Evolutionary conservation across 1,139 yeast genomes (phyloP), one percentile per base, ranked within the genome.

Genomic region (Hansenula sp.): DNA sequence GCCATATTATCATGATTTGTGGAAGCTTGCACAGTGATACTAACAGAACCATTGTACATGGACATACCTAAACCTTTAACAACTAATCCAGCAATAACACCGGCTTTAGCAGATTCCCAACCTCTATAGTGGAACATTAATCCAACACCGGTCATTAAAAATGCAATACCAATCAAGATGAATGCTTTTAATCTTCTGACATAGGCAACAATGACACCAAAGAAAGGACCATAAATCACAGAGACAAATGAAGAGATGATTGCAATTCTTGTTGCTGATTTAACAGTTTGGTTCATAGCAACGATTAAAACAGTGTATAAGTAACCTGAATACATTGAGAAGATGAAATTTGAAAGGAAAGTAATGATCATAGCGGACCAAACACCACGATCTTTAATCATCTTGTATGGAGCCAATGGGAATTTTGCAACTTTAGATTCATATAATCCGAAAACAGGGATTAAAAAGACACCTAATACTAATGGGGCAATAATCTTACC

Each of bases 1-100:
- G 85, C 84, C 79, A 81, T 76, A 61, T 78, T 68, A 58, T 80
- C 83, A 59, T 80, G 86, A 46, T 75, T 73, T 24, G 84, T 77
- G 45, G 76, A 74, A 2, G 87, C 65, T 55, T 81, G 82, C 49
- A 83, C 74, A 15, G 87, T 77, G 5, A 80, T 84, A 55, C 78
- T 85, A 16, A 81, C 73, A 28, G 87, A 77, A 58, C 81, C 82
- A 18, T 87, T 78, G 67, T 81, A 81, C 61, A 84, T 72, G 9
- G 87, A 85, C 40, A 87, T 84, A 54, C 89, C 88, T 43, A 84
- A 68, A 62, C 91, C 93, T 67, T 83, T 69, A 31, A 83, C 65
- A 59, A 82, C 77, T 53, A 80, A 71, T 24, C 81, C 77, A 33
- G 85, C 91, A 58, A 84, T 80, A 45, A 84, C 71, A 52, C 91